phyloP scores from a whole-genome alignment of 2,329 filamentous ascomycete species.

The Cladosporium sp. region DNA sequence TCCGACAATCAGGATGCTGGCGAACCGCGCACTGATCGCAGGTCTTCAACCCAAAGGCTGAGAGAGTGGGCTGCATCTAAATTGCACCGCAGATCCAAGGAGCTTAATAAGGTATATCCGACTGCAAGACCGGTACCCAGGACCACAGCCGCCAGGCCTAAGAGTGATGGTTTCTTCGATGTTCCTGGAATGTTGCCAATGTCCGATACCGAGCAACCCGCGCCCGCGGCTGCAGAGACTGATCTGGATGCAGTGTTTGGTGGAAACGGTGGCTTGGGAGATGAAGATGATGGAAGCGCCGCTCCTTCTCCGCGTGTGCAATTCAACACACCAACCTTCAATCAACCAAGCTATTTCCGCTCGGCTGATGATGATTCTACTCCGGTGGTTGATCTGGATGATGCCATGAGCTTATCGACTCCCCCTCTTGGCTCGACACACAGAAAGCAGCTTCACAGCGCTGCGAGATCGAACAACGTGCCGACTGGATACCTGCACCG shows the following conservation, averaged over 20 bases:
- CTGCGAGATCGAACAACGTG: constrained; percentile 5
- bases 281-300: not conserved
- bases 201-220: not conserved
- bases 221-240: constrained; percentile 25
- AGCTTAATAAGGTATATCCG: constrained; percentile 13
- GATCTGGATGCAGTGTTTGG: constrained; percentile 31
- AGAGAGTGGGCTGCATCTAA: constrained; percentile 60
- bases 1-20: not conserved
- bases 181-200: constrained; percentile 12
- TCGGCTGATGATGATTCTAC: constrained; percentile 54
- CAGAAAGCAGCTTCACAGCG: constrained; percentile 60
- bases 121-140: not conserved
- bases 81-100: constrained; percentile 17
- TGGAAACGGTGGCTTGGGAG: not conserved
- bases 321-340: constrained; percentile 13
- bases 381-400: constrained; percentile 89
- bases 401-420: constrained; percentile 49
- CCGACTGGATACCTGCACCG: constrained; percentile 47
- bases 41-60: constrained; percentile 58
- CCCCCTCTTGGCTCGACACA: constrained; percentile 54
- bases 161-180: constrained; percentile 13
- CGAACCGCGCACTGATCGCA: constrained; percentile 14
- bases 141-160: constrained; percentile 6
- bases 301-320: constrained; percentile 12
- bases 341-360: constrained; percentile 9